Base-by-base conservation (phyloP, 257 asterid species). In the Parsonsia alboflavescens region DNA sequence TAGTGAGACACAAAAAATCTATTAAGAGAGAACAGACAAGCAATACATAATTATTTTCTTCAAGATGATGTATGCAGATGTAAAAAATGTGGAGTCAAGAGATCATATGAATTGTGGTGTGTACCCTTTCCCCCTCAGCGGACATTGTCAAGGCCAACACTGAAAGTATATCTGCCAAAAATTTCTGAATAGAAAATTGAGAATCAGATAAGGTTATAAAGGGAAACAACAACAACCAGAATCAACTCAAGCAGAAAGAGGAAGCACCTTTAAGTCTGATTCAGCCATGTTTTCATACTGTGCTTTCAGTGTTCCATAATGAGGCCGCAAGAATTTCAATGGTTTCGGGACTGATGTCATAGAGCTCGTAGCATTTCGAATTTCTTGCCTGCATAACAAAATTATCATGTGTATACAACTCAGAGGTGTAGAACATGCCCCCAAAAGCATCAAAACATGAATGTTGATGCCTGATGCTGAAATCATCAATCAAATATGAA, bases 291-390 rank as follows among this genome's bases (percentile, higher is more conserved):
- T 82, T 76, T 86, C 97, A 78, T 85, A 92, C 53, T 85, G 86
- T 19, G 83, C 82, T 81, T 89, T 93, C 22, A 95, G 82, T 77
- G 96, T 91, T 76, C 89, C 96, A 88, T 92, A 92, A 81, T 92
- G 99, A 73, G 98, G 98, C 10, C 98, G 96, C 74, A 95, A 81
- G 84, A 95, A 95, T 83, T 95, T 92, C 78, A 95, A 80, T 39
- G 98, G 99, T 83, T 95, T 95, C 10, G 98, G 98, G 68, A 92
- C 97, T 22, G 97, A 90, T 70, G 98, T 95, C 98, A 95, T 92
- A 21, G 99, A 95, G 85, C 98, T 95, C 74, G 98, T 95, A 39
- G 99, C 86, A 12, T 90, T 85, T 6, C 97, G 96, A 70, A 95
- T 95, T 82, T 95, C 99, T 82, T 89, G 96, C 82, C 98, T 94